phyloP scores from a whole-genome alignment of 1,139 yeast species.

The Blastobotrys serpentis region DNA sequence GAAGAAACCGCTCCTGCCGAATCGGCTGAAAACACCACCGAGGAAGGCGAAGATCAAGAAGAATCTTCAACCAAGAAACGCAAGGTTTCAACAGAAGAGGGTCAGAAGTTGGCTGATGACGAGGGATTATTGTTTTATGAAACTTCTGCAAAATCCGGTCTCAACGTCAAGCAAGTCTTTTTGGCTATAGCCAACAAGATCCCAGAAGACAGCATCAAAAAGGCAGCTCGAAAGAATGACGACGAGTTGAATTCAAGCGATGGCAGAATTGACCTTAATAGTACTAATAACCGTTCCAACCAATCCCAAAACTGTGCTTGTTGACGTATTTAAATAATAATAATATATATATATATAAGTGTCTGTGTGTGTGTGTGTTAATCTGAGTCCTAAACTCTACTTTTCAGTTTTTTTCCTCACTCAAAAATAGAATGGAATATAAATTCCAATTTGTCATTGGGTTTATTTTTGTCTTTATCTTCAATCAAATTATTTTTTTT shows the following conservation, averaged over 20 bases:
- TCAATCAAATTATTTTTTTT: no score
- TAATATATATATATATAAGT: constrained; percentile 7
- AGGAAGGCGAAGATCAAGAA: constrained; percentile 28
- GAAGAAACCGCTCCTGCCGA: constrained; percentile 35
- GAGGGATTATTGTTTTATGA: constrained; percentile 89
- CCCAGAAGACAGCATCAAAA: constrained; percentile 47
- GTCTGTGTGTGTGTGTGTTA: no score
- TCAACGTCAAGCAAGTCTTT: constrained; percentile 88
- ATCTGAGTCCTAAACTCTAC: no score
- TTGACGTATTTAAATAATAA: constrained; percentile 10
- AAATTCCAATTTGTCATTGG: no score
- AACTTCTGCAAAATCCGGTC: constrained; percentile 92
- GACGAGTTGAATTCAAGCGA: constrained; percentile 19
- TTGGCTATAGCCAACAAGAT: constrained; percentile 85
- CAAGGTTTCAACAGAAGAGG: constrained; percentile 87
- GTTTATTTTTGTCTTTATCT: no score
- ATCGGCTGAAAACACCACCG: not conserved
- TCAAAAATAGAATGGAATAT: no score
- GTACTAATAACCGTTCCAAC: constrained; percentile 15
- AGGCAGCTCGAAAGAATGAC: constrained; percentile 16
- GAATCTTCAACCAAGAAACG: constrained; percentile 45
- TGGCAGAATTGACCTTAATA: constrained; percentile 27
- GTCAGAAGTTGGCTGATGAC: constrained; percentile 73
- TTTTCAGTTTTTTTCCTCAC: no score
- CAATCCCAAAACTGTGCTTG: constrained; percentile 26